Conservation (phyloP, 192 early-diverging fungal genomes). For the Tieghemiomyces parasiticus region DNA sequence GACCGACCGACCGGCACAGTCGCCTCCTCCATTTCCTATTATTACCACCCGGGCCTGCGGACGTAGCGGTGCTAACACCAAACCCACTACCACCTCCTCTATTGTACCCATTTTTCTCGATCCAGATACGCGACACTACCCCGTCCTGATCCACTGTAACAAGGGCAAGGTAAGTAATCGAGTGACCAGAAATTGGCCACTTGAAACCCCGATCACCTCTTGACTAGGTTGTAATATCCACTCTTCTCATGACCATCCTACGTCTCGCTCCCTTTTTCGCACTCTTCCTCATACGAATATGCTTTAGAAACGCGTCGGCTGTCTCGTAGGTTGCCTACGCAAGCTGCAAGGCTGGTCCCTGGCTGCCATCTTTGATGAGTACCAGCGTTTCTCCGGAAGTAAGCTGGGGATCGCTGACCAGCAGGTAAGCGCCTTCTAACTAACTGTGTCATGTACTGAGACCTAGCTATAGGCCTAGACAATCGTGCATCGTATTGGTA, state of each 20-base stretch:
- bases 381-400: slow-evolving; percentile 79
- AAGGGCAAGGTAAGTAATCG: slow-evolving; percentile 73
- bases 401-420: slow-evolving; percentile 84
- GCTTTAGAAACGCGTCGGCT: slow-evolving; percentile 77
- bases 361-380: slow-evolving; percentile 96
- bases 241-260: no score
- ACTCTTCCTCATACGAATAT: no score
- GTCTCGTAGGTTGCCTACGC: slow-evolving; percentile 81
- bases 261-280: no score
- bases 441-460: no score
- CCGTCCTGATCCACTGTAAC: slow-evolving; percentile 82
- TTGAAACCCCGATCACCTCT: no score
- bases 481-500: neutral
- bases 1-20: no score
- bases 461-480: neutral
- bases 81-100: neutral
- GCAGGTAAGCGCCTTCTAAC: slow-evolving; percentile 74
- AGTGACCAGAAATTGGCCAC: no score
- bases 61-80: neutral
- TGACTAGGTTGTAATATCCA: no score
- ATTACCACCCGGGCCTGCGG: no score
- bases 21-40: no score
- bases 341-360: slow-evolving; percentile 93
- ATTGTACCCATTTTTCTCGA: neutral
- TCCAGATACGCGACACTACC: slow-evolving; percentile 15